These are phyloP conservation scores for Aspergillus sp. DNA, from an alignment of 2,329 filamentous ascomycete genomes.

Conservation along the genomic window DNA sequence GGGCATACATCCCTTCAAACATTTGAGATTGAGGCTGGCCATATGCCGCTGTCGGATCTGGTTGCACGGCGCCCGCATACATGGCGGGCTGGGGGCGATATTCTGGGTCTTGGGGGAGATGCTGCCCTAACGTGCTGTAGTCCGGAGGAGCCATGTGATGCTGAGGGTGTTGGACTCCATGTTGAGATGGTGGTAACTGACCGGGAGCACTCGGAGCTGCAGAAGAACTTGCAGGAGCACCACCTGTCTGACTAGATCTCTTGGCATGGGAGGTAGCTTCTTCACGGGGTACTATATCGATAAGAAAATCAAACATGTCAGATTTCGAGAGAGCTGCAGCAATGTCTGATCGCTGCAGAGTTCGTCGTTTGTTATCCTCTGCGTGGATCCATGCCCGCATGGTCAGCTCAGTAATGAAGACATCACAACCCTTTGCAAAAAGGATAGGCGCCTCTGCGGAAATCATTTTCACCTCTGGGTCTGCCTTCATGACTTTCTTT, in stretches of 20 bases:
- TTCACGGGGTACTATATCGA: conserved; percentile 95
- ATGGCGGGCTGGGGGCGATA: conserved; percentile 76
- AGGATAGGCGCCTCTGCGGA: conserved; percentile 96
- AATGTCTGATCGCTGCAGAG: conserved; percentile 92
- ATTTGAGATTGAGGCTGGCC: conserved; percentile 71
- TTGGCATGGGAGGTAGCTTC: conserved; percentile 85
- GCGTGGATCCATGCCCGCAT: conserved; percentile 99
- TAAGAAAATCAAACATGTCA: conserved; percentile 99
- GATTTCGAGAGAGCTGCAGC: conserved; percentile 93
- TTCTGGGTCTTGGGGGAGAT: conserved; percentile 66
- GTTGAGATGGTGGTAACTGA: conserved; percentile 40
- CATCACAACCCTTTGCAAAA: conserved; percentile 97
- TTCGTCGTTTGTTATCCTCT: conserved; percentile 96
- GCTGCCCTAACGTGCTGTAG: conserved; percentile 57
- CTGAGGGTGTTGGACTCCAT: conserved; percentile 49
- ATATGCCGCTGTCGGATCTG: conserved; percentile 66
- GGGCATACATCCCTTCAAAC: conserved; percentile 80
- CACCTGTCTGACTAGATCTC: conserved; percentile 52
- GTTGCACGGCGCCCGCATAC: conserved; percentile 75
- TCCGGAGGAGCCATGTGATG: conserved; percentile 53
- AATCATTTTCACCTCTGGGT: conserved; percentile 99
- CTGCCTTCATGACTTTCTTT: conserved; percentile 99
- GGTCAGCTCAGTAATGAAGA: conserved; percentile 97
- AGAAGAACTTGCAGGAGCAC: conserved; percentile 47
- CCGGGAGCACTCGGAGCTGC: conserved; percentile 24